Evolutionary conservation across 2,329 filamentous ascomycete species (phyloP).

Genomic region (Colletotrichum agaves): DNA sequence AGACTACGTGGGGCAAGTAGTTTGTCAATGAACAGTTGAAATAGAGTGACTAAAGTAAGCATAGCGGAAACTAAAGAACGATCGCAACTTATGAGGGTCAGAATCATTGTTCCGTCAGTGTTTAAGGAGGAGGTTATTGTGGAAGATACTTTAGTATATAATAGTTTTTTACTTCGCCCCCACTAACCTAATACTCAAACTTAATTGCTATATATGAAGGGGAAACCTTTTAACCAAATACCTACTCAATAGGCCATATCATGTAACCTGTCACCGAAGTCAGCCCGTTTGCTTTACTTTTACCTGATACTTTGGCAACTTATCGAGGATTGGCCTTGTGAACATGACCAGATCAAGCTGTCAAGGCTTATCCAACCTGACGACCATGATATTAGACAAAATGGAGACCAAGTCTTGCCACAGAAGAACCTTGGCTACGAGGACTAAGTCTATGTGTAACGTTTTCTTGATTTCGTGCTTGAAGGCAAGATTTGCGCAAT

Average conservation of each 20-base stretch:
- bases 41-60: constrained; percentile 11
- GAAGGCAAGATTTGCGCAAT: not conserved
- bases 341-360: not conserved
- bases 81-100: not conserved
- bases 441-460: not conserved
- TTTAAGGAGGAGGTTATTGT: not conserved
- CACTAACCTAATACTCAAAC: not conserved
- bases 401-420: not conserved
- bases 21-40: not conserved
- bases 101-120: not conserved
- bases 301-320: not conserved
- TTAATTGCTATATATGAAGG: constrained; percentile 7
- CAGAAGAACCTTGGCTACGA: not conserved
- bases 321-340: not conserved
- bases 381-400: not conserved
- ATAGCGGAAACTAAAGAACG: not conserved
- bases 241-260: not conserved
- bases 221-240: constrained; percentile 10
- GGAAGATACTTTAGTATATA: not conserved
- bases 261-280: not conserved
- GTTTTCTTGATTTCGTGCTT: not conserved
- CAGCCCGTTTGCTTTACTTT: not conserved
- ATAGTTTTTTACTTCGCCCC: not conserved
- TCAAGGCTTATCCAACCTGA: not conserved
- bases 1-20: constrained; percentile 21